Evolutionary conservation across 2,329 filamentous ascomycete genomes (phyloP), one percentile per base, ranked within the genome.

Genomic region (Aureobasidium sp.): DNA sequence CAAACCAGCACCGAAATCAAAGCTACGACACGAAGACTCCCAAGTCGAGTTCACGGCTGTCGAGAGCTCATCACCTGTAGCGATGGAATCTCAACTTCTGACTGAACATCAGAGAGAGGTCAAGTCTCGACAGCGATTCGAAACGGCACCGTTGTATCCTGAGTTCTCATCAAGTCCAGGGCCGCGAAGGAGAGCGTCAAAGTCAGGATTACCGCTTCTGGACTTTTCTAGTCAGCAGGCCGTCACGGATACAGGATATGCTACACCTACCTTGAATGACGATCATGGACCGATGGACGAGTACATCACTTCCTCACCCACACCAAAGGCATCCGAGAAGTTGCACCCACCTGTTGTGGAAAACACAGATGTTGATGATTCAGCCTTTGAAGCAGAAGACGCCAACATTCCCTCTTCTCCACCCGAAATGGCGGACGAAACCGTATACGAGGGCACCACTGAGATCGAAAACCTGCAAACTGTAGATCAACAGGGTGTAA

Each of bases 81-180:
- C 70, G 3, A 70, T 80, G 2, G 86, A 90, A 62, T 90, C 88
- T 0, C 90, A 94, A 67, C 75, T 86, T 20, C 77, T 96, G 53
- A 96, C 91, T 0, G 89, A 92, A 39, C 83, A 85, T 47, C 91
- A 96, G 71, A 87, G 82, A 68, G 90, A 96, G 68, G 85, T 93
- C 45, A 83, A 86, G 49, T 85, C 90, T 67, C 82, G 87, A 55
- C 90, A 95, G 70, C 81, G 81, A 49, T 74, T 74, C 9, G 85
- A 88, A 65, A 83, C 82, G 27, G 82, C 84, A 5, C 80, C 80
- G 0, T 78, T 93, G 65, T 93, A 91, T 67, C 80, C 87, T 0
- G 84, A 87, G 22, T 79, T 92, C 29, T 79, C 80, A 34, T 87
- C 86, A 1, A 87, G 81, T 65, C 77, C 80, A 34, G 57, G 65